Percentiles rank a stretch among this genome's conserved stretches.
Evolutionary conservation across 2,329 filamentous ascomycete species (phyloP).

Genomic region (Ascochyta viciae-villosae): DNA sequence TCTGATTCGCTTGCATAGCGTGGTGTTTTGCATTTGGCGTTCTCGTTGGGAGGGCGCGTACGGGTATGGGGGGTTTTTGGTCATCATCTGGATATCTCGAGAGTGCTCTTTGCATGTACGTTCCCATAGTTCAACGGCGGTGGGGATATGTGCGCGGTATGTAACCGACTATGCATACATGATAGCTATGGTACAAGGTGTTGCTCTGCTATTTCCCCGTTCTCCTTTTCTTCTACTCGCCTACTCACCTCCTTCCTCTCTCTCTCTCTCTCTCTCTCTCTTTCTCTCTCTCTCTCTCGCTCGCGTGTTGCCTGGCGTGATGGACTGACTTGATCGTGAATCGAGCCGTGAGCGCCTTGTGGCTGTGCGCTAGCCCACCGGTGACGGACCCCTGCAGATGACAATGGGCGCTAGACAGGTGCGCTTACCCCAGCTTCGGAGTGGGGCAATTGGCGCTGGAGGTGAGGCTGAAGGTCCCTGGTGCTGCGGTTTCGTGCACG

Average conservation of each 20-base stretch:
- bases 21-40: slow-evolving; percentile 45
- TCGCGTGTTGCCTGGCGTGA: neutral
- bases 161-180: neutral
- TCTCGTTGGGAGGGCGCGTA: slow-evolving; percentile 17
- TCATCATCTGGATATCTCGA: slow-evolving; percentile 14
- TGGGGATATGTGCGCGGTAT: neutral
- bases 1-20: slow-evolving; percentile 46
- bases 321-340: neutral
- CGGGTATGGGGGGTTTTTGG: slow-evolving; percentile 8
- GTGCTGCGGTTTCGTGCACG: neutral
- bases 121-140: no score
- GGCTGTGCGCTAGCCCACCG: neutral
- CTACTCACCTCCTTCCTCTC: no score
- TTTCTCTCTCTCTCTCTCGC: no score
- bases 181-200: neutral
- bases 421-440: slow-evolving; percentile 12
- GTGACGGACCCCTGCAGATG: slow-evolving; percentile 1
- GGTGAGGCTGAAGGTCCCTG: slow-evolving; percentile 10
- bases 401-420: slow-evolving; percentile 2
- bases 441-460: slow-evolving; percentile 4
- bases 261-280: no score
- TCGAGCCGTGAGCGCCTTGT: no score
- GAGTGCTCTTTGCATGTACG: slow-evolving; percentile 10
- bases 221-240: no score
- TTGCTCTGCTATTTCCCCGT: neutral